Evolutionary conservation across 2,329 filamentous ascomycete species (phyloP).

Genomic region (Talaromyces atroroseus): DNA sequence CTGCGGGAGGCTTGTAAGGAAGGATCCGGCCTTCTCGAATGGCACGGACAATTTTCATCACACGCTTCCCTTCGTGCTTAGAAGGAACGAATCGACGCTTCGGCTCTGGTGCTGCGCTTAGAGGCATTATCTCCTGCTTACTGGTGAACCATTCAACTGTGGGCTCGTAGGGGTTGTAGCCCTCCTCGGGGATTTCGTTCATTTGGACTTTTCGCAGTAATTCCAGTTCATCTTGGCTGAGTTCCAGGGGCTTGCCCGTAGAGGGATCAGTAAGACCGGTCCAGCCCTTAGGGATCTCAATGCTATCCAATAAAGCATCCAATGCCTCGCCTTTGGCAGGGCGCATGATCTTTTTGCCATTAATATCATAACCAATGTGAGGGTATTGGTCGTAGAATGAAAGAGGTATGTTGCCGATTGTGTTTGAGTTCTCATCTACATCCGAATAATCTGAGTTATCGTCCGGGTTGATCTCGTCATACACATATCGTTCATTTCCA

Average conservation of each 20-base stretch:
- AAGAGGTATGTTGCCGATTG: conserved; percentile 89
- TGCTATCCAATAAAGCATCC: conserved; percentile 89
- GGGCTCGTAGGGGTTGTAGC: conserved; percentile 90
- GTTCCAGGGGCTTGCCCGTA: conserved; percentile 85
- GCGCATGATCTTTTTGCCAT: conserved; percentile 95
- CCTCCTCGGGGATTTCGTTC: conserved; percentile 80
- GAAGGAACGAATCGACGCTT: conserved; percentile 94
- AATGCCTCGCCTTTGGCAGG: conserved; percentile 90
- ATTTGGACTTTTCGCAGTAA: conserved; percentile 82
- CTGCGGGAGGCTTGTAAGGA: conserved; percentile 74
- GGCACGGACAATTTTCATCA: conserved; percentile 95
- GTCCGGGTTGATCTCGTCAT: conserved; percentile 85
- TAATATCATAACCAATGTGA: conserved; percentile 98
- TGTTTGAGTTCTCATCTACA: conserved; percentile 72
- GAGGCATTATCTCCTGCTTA: conserved; percentile 84
- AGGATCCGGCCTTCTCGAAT: conserved; percentile 91
- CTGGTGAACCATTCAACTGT: conserved; percentile 92
- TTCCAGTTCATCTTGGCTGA: conserved; percentile 83
- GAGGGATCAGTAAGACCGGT: conserved; percentile 90
- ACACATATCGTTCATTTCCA: conserved; percentile 83
- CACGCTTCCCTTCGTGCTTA: conserved; percentile 90
- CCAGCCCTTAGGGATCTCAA: conserved; percentile 95
- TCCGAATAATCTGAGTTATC: conserved; percentile 97
- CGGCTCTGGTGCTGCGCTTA: conserved; percentile 90
- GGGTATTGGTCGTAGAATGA: conserved; percentile 97